A percentile compares a stretch with the other conserved stretches of the same genome.
phyloP scores from a whole-genome alignment of 345 rosid species.

The Citrus medica region DNA sequence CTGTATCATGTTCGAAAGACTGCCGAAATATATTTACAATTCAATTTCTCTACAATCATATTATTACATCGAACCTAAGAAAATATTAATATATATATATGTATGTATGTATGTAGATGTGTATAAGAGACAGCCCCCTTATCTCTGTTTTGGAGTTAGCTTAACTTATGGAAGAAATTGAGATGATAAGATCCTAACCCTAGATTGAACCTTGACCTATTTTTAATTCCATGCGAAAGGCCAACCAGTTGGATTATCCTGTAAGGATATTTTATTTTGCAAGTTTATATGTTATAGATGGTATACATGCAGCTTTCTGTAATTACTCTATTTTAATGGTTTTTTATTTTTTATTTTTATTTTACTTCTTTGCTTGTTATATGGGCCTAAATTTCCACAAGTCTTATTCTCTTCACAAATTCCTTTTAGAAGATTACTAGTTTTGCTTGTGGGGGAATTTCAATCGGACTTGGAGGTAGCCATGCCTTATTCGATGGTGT shows the following conservation, averaged over 20 bases:
- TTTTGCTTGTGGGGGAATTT: conserved; percentile 23
- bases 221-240: too few relatives aligned
- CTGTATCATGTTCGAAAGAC: background rate
- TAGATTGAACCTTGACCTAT: background rate
- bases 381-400: background rate
- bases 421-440: conserved; percentile 16
- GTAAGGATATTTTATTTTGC: background rate
- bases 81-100: too few relatives aligned
- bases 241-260: too few relatives aligned
- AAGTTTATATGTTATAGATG: background rate
- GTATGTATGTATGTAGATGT: too few relatives aligned
- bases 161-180: background rate
- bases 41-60: too few relatives aligned
- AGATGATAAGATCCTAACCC: conserved; percentile 5
- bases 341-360: too few relatives aligned
- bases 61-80: too few relatives aligned
- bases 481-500: conserved; percentile 23
- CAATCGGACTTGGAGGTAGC: conserved; percentile 22
- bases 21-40: background rate
- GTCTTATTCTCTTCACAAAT: background rate
- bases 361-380: background rate
- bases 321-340: background rate
- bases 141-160: background rate
- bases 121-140: too few relatives aligned
- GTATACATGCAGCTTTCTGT: background rate